Evolutionary conservation across 352 stramenopile genomes (phyloP), one percentile per base, ranked within the genome.

Genomic region (Phytophthora uliginosa): DNA sequence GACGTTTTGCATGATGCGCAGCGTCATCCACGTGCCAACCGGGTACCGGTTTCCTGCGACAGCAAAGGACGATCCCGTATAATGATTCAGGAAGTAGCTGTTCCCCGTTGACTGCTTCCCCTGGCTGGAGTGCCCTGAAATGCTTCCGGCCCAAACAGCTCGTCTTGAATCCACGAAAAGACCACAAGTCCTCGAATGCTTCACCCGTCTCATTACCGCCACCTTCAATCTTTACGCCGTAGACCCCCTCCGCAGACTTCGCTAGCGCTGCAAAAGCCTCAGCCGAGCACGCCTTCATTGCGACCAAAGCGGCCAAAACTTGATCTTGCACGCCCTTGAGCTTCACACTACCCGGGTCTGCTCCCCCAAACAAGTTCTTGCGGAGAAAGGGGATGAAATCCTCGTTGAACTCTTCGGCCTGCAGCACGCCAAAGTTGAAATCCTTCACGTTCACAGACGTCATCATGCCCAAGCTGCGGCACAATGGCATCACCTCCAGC

Each of bases 21-120:
- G 52, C 0, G 69, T 74, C 82, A 89, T 85, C 79, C 82, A 89
- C 4, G 78, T 77, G 1, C 82, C 82, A 31, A 87, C 82, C 0
- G 75, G 86, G 63, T 79, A 86, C 5, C 79, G 71, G 1, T 63
- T 58, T 13, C 79, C 82, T 54, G 82, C 57, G 31, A 85, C 86
- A 2, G 82, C 81, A 74, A 88, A 89, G 36, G 81, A 89, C 4
- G 74, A 84, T 12, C 83, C 81, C 4, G 79, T 89, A 45, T 89
- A 64, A 40, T 89, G 84, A 51, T 91, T 91, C 3, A 92, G 64
- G 26, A 89, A 90, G 56, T 89, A 92, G 50, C 77, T 88, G 42
- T 91, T 89, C 4, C 83, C 83, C 2, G 83, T 91, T 12, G 83
- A 91, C 51, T 91, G 83, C 26, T 88, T 85, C 8, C 77, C 77